A percentile compares a stretch with the other conserved stretches of the same genome.
Conservation (phyloP, 805 yeast species). For the Saturnispora ahearnii region DNA sequence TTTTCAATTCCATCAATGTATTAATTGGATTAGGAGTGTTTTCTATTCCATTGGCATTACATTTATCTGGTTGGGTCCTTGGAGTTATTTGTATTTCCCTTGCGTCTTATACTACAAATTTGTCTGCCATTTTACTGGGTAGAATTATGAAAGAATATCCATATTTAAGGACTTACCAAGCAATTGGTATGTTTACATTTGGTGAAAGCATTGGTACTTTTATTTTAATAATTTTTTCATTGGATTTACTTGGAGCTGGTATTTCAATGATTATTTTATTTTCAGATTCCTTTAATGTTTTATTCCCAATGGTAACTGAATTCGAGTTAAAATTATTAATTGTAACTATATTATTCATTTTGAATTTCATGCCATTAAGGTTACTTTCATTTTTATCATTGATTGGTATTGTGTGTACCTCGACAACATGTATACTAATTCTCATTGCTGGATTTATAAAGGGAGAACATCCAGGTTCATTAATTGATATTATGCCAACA, state of each 20-base stretch:
- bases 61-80: conserved; percentile 56
- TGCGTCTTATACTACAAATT: conserved; percentile 42
- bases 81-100: conserved; percentile 36
- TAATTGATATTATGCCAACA: conserved; percentile 54
- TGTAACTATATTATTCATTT: conserved; percentile 31
- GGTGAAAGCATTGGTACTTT: conserved; percentile 37
- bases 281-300: conserved; percentile 47
- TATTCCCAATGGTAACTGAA: conserved; percentile 35
- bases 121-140: conserved; percentile 49
- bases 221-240: conserved; percentile 40
- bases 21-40: conserved; percentile 69
- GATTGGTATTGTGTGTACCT: conserved; percentile 63
- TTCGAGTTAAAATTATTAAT: conserved; percentile 35
- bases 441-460: conserved; percentile 57
- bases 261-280: conserved; percentile 49
- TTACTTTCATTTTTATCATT: conserved; percentile 60
- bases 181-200: conserved; percentile 42
- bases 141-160: conserved; percentile 34
- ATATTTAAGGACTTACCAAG: conserved; percentile 45
- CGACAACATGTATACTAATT: conserved; percentile 51
- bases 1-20: conserved; percentile 70
- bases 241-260: conserved; percentile 56
- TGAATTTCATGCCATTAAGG: conserved; percentile 64
- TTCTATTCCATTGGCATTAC: conserved; percentile 63
- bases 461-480: conserved; percentile 61